These are phyloP conservation scores for Umbelopsis sp. DNA, from an alignment of 371 early-diverging fungal species.

Conservation along the genomic window DNA sequence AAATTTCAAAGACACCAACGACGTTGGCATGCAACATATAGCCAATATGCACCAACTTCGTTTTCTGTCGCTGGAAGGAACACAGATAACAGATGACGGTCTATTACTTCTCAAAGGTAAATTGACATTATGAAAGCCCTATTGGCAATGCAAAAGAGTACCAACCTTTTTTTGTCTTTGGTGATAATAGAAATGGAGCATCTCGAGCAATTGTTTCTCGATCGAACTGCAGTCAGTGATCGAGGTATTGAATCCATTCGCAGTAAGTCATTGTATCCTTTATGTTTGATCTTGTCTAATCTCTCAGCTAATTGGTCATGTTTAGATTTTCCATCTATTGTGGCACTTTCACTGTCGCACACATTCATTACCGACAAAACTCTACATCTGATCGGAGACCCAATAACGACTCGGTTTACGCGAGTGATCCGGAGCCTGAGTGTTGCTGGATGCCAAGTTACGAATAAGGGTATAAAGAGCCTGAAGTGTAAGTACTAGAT, in stretches of 20 bases:
- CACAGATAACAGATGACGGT: constrained; percentile 46
- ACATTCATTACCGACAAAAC: constrained; percentile 13
- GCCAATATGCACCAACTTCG: constrained; percentile 35
- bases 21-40: constrained; percentile 36
- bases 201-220: constrained; percentile 42
- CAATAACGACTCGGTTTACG: constrained; percentile 27
- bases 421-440: constrained; percentile 36
- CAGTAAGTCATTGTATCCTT: neutral
- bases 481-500: constrained; percentile 30
- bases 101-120: constrained; percentile 32
- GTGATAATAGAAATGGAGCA: constrained; percentile 29
- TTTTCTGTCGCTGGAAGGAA: constrained; percentile 39
- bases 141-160: neutral
- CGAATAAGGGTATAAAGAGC: constrained; percentile 34
- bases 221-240: constrained; percentile 42
- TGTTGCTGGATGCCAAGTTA: constrained; percentile 31
- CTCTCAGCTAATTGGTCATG: neutral
- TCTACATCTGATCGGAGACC: constrained; percentile 12
- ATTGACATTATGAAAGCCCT: neutral
- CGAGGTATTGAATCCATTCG: constrained; percentile 24
- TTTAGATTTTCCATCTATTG: constrained; percentile 5
- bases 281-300: neutral
- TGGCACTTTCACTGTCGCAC: constrained; percentile 14
- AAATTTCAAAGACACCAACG: constrained; percentile 39
- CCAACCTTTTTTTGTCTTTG: neutral